Conservation (phyloP, 179 eudicot genomes). For the Gypsophila paniculata region DNA sequence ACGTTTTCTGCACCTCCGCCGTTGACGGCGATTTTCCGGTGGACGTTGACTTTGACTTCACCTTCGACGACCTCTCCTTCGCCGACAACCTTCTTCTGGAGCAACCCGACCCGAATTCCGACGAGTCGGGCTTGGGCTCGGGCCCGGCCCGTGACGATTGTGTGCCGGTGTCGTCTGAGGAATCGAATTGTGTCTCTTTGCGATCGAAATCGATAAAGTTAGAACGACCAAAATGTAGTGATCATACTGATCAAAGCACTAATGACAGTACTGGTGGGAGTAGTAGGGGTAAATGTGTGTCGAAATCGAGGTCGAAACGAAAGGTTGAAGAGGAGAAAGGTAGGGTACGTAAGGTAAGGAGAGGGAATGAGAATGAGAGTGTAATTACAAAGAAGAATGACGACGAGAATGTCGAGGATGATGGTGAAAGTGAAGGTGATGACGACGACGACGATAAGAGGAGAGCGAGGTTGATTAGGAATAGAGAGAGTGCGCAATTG, state of each 20-base stretch:
- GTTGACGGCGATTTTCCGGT: slow-evolving; percentile 20
- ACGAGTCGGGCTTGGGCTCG: slow-evolving; percentile 12
- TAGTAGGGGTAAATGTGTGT: slow-evolving; percentile 20
- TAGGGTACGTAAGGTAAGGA: slow-evolving; percentile 48
- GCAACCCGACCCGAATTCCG: slow-evolving; percentile 16
- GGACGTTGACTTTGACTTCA: slow-evolving; percentile 51
- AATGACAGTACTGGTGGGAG: not conserved
- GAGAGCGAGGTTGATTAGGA: slow-evolving; percentile 80
- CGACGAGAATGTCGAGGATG: slow-evolving; percentile 30
- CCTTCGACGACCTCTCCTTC: slow-evolving; percentile 47
- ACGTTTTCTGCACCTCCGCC: slow-evolving; percentile 17
- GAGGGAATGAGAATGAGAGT: slow-evolving; percentile 19
- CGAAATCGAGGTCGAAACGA: slow-evolving; percentile 53
- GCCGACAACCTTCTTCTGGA: slow-evolving; percentile 42
- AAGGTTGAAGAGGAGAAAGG: slow-evolving; percentile 49
- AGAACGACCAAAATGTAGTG: not conserved
- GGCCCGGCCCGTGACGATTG: slow-evolving; percentile 11
- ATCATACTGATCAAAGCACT: not conserved
- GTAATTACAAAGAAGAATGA: slow-evolving; percentile 2
- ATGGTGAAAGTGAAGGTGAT: slow-evolving; percentile 31
- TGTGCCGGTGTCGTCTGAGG: slow-evolving; percentile 26
- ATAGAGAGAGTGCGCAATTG: slow-evolving; percentile 87
- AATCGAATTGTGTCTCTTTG: slow-evolving; percentile 26
- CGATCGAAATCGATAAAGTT: not conserved
- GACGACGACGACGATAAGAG: slow-evolving; percentile 60